Evolutionary conservation across 371 early-diverging fungal genomes (phyloP), one percentile per base, ranked within the genome.

Genomic region (Lichtheimia ramosa): DNA sequence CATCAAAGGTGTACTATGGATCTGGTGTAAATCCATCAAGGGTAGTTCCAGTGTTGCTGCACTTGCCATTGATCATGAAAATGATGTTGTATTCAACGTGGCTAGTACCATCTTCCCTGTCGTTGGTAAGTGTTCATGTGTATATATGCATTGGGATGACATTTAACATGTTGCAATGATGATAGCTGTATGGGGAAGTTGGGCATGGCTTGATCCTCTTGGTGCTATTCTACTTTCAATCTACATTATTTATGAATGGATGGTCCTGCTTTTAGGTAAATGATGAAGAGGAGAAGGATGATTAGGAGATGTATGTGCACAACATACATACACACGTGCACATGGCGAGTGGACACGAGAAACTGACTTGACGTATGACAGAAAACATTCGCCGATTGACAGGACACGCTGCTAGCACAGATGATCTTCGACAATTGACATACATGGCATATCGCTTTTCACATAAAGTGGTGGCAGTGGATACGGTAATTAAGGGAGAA

Each of bases 381-480:
- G 85, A 82, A 50, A 86, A 86, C 28, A 81, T 85, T 16, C 69
- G 77, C 15, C 69, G 82, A 51, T 64, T 84, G 56, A 80, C 84
- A n/a, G 86, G 84, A 8, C 83, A 81, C 41, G 82, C 81, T 20
- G 85, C 86, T 3, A 77, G 77, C 15, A 50, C 78, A 0, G 81
- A 82, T 16, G 85, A 83, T 56, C 62, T 84, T 5, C 80, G 84
- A 43, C 83, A 87, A 41, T 49, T 87, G 41, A 86, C 85, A 3
- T 87, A 86, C 52, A 83, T 87, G 83, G 78, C 84, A 0, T 86
- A 82, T 59, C 73, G 83, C 2, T 85, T 83, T 59, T 85, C 86
- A 6, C 69, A 64, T 48, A 70, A 73, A 56, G 84, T 87, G 54
- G 63, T 70, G 34, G 81, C 75, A 27, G 77, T 87, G 3, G 88